Base-by-base conservation (phyloP, 805 yeast species). In the Ogataea angusta region DNA sequence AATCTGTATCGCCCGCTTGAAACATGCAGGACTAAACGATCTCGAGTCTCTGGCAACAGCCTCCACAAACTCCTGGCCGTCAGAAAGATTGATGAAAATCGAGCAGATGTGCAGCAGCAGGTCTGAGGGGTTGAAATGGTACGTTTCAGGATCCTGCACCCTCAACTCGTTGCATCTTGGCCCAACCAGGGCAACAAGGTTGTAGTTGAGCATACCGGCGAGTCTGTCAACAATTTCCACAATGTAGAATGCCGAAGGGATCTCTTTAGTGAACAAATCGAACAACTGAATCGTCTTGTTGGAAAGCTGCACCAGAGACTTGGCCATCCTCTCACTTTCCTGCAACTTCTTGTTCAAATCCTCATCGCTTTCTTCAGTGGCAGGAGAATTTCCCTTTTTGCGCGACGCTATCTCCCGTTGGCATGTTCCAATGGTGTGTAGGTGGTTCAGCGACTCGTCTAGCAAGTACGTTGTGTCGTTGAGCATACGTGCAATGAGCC, bases 141-240 rank as follows among this genome's bases (percentile, higher is more conserved):
- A 90, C 51, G 80, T 77, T 48, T 82, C 86, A 0, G 97, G 97
- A 47, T 83, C 74, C 44, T 75, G 73, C 21, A 93, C 99, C 57
- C 86, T 88, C 53, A 93, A 74, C 36, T 85, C 89, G 8, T 90
- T 77, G 66, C 96, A 90, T 57, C 85, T 84, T 12, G 98, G 97
- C 0, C 99, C 99, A 18, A 89, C 97, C 63, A 93, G 70, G n/a
- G 91, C 88, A 36, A 80, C 85, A 46, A 93, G 68, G 59, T 93
- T 93, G 64, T 90, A 91, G 66, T 93, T 85, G 59, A 93, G 70
- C 99, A 93, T 93, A 33, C 95, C 89, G 0, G 99, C 95, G 47
- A 93, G 69, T 62, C 99, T 75, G 54, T 89, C 96, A 30, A 91
- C 96, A 54, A 93, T 81, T 63, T 93, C 99, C 2, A 86, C 79